phyloP scores from a whole-genome alignment of 1,284 basidiomycete species.

The Meripilus lineatus region DNA sequence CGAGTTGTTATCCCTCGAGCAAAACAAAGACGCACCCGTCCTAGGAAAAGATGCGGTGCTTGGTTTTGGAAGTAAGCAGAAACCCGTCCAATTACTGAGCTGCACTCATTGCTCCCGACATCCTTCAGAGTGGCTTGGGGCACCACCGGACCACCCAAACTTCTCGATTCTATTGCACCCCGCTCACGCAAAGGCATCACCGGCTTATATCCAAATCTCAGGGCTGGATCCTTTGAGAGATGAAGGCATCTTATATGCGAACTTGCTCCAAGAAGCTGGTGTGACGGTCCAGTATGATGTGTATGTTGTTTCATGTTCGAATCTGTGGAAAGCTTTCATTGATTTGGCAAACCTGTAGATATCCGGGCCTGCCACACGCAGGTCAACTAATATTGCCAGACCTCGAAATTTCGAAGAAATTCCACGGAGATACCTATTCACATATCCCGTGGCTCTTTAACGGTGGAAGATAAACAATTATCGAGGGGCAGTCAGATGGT shows the following conservation, averaged over 20 bases:
- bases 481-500: too few species aligned
- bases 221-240: conserved; percentile 6
- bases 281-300: conserved; percentile 1
- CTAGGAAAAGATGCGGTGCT: neutral
- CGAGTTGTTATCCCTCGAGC: neutral
- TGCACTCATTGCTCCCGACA: neutral
- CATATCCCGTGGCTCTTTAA: conserved; percentile 13
- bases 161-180: conserved; percentile 1
- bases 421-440: neutral
- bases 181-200: neutral
- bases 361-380: neutral
- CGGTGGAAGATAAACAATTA: neutral
- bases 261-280: neutral
- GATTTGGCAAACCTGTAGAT: neutral
- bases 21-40: conserved; percentile 3
- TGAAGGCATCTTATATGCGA: conserved; percentile 6
- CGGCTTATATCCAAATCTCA: conserved; percentile 1
- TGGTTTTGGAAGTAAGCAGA: neutral
- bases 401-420: neutral
- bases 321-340: neutral
- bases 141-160: neutral
- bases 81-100: too few species aligned
- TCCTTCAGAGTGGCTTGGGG: neutral
- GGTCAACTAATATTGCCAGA: neutral
- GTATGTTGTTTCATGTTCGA: neutral